Conservation (phyloP, 106 monocot species). For the Dendrobium huoshanense region DNA sequence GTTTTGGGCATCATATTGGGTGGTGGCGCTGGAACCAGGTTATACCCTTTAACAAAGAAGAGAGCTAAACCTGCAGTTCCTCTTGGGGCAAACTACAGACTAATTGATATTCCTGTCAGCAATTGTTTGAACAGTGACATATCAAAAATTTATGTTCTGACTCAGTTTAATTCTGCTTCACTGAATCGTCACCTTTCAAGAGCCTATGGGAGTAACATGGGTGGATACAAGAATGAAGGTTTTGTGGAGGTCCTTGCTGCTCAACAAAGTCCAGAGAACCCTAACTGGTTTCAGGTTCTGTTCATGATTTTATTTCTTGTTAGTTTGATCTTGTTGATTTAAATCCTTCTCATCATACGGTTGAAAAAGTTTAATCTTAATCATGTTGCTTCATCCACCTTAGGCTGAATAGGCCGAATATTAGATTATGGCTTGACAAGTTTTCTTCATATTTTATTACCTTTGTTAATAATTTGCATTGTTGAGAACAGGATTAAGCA, state of each 20-base stretch:
- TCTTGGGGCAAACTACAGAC: slow-evolving; percentile 86
- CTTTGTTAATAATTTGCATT: neutral
- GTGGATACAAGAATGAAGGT: slow-evolving; percentile 93
- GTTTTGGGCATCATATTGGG: slow-evolving; percentile 95
- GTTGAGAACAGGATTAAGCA: neutral
- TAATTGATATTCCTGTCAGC: slow-evolving; percentile 98
- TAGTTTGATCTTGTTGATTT: neutral
- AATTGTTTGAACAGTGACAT: slow-evolving; percentile 97
- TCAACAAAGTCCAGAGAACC: slow-evolving; percentile 97
- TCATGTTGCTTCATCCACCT: neutral
- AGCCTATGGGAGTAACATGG: slow-evolving; percentile 84
- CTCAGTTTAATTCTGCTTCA: slow-evolving; percentile 98
- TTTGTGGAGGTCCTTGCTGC: slow-evolving; percentile 99
- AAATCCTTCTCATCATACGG: neutral
- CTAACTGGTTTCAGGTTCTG: slow-evolving; percentile 97
- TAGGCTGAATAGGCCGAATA: neutral
- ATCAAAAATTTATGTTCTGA: slow-evolving; percentile 92
- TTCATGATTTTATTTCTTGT: neutral
- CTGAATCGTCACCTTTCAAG: slow-evolving; percentile 95
- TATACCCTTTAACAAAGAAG: slow-evolving; percentile 96
- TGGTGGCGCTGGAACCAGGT: slow-evolving; percentile 87
- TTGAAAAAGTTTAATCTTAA: neutral
- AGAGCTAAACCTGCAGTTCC: slow-evolving; percentile 97
- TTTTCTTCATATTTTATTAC: neutral
- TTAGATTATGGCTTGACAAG: neutral